Conservation (phyloP, 2,329 filamentous ascomycete species). For the Rachicladosporium sp. region DNA sequence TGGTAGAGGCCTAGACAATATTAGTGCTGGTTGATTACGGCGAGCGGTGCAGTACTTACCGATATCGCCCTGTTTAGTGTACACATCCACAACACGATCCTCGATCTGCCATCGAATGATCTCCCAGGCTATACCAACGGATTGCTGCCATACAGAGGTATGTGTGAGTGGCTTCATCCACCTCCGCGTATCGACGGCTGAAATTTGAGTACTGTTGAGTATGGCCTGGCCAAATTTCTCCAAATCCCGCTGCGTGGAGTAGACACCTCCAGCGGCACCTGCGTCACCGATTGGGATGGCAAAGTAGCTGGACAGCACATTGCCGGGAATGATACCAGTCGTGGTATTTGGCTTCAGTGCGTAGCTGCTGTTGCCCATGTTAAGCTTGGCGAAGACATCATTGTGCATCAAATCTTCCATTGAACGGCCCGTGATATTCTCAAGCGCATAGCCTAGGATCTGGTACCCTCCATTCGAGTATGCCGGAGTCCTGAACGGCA, state of each 20-base stretch:
- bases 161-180: conserved; percentile 36
- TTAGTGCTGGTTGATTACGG: too few relatives aligned
- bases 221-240: conserved; percentile 32
- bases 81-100: conserved; percentile 36
- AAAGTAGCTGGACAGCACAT: neutral
- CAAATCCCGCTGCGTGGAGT: conserved; percentile 32
- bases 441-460: conserved; percentile 34
- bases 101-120: conserved; percentile 30
- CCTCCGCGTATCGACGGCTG: conserved; percentile 26
- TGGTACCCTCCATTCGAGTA: conserved; percentile 39
- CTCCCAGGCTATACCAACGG: conserved; percentile 38
- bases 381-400: conserved; percentile 28
- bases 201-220: conserved; percentile 30
- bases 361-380: conserved; percentile 24
- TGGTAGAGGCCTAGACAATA: neutral
- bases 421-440: conserved; percentile 30
- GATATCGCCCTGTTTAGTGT: conserved; percentile 36
- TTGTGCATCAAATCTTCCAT: conserved; percentile 30
- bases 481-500: conserved; percentile 31
- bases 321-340: conserved; percentile 25
- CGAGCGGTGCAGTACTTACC: conserved; percentile 25
- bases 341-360: conserved; percentile 4
- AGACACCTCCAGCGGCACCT: conserved; percentile 27
- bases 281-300: conserved; percentile 22
- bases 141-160: conserved; percentile 26